Evolutionary conservation across 768 basidiomycete species (phyloP).

Genomic region (Rhizopogon sp.): DNA sequence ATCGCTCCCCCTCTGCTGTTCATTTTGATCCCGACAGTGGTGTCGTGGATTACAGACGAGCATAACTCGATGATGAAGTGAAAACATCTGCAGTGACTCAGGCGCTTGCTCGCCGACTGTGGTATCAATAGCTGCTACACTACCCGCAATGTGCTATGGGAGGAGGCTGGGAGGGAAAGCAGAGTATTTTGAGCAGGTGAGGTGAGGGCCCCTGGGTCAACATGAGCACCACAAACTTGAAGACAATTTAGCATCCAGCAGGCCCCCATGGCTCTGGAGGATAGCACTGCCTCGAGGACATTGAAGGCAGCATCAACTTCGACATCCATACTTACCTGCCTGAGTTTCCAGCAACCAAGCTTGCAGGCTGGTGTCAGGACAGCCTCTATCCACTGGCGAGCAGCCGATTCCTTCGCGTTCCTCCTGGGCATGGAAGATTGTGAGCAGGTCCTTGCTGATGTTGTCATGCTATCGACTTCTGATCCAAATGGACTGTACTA

Average conservation of each 20-base stretch:
- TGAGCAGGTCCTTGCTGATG: conserved; percentile 95
- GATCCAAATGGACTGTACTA: conserved; percentile 91
- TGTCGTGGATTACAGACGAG: conserved; percentile 92
- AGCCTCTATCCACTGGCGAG: conserved; percentile 41
- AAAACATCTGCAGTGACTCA: conserved; percentile 92
- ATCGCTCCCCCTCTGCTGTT: conserved; percentile 83
- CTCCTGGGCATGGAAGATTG: conserved; percentile 79
- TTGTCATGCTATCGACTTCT: conserved; percentile 87
- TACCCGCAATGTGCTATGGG: conserved; percentile 82
- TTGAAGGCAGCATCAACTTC: conserved; percentile 43
- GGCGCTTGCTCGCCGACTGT: conserved; percentile 67
- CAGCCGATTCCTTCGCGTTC: conserved; percentile 53
- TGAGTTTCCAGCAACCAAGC: conserved; percentile 23
- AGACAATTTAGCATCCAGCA: conserved; percentile 34
- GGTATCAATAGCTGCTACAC: conserved; percentile 70
- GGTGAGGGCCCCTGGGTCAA: conserved; percentile 28
- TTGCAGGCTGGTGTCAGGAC: conserved; percentile 31
- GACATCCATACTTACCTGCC: conserved; percentile 67
- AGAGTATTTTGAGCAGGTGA: conserved; percentile 52
- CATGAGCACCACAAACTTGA: conserved; percentile 31
- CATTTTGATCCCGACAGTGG: conserved; percentile 83
- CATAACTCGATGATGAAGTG: conserved; percentile 82
- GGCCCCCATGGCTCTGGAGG: conserved; percentile 12
- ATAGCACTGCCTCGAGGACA: conserved; percentile 45
- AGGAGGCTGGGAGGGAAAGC: conserved; percentile 70